Conservation (phyloP, 1,284 basidiomycete species). For the Peniophora sp. region DNA sequence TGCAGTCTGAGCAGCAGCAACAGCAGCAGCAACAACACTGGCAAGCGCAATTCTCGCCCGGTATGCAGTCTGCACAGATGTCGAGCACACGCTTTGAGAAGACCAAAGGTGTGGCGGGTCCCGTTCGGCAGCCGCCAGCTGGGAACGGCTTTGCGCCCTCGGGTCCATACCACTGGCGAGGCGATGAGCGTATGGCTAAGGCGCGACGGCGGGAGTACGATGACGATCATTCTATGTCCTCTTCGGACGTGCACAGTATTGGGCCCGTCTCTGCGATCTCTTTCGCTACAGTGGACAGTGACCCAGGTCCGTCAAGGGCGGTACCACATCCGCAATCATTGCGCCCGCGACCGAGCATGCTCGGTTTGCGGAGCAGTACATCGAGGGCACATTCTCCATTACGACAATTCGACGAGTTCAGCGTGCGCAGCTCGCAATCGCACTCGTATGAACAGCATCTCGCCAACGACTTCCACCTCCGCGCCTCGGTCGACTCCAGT, state of each 20-base stretch:
- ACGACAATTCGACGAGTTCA: conserved; percentile 65
- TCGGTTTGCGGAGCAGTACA: conserved; percentile 64
- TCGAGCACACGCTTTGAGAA: conserved; percentile 10
- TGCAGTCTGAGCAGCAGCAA: conserved; percentile 12
- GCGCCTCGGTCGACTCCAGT: conserved; percentile 61
- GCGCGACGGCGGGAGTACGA: conserved; percentile 77
- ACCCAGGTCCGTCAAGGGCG: conserved; percentile 67
- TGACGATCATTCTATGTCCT: conserved; percentile 87
- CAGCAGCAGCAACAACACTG: neutral
- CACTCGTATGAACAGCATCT: conserved; percentile 77
- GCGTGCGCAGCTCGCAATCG: conserved; percentile 72
- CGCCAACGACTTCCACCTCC: conserved; percentile 67
- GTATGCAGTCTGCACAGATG: neutral
- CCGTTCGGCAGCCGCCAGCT: conserved; percentile 44
- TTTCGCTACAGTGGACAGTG: conserved; percentile 73
- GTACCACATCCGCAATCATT: conserved; percentile 18
- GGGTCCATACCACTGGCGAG: conserved; percentile 40
- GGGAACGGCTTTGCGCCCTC: neutral
- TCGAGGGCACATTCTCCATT: conserved; percentile 59
- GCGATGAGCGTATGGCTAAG: conserved; percentile 62
- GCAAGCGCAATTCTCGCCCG: too few species aligned
- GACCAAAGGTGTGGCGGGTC: conserved; percentile 43
- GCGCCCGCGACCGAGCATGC: conserved; percentile 50
- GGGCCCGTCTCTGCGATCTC: conserved; percentile 66
- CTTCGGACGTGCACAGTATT: conserved; percentile 72